phyloP scores from a whole-genome alignment of 163 green algal species.

The Volvox carteri region DNA sequence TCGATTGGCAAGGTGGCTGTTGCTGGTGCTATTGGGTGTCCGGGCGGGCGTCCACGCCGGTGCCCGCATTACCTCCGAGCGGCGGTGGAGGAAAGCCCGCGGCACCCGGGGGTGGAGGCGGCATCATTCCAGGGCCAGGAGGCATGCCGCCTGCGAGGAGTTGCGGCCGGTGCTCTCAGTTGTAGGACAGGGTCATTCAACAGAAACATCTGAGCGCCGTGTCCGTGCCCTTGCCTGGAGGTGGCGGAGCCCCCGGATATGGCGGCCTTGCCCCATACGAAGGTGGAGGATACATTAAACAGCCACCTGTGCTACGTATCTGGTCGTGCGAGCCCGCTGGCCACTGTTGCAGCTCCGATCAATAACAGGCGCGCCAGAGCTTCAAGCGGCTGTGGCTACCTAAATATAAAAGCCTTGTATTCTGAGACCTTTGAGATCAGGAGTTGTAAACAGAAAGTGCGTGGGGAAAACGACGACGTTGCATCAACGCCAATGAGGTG shows the following conservation, averaged over 20 bases:
- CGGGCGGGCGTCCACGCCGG: background rate
- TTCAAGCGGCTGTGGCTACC: background rate
- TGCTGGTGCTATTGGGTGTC: background rate
- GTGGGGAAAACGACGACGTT: background rate
- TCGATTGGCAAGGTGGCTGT: too few species aligned
- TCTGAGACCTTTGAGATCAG: background rate
- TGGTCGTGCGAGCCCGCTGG: background rate
- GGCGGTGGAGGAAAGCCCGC: constrained; percentile 17
- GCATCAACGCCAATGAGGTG: constrained; percentile 12
- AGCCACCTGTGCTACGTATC: constrained; percentile 11
- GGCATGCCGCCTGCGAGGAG: constrained; percentile 29
- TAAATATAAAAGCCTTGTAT: background rate
- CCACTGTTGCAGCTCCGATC: constrained; percentile 35
- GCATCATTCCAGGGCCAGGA: constrained; percentile 35
- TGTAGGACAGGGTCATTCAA: background rate
- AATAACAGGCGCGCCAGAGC: constrained; percentile 13
- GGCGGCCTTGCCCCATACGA: constrained; percentile 39
- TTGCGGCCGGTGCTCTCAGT: background rate
- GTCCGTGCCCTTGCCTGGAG: constrained; percentile 5
- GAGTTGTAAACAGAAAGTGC: background rate
- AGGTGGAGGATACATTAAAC: constrained; percentile 26
- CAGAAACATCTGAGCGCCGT: background rate
- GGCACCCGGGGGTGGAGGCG: background rate
- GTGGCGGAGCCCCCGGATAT: constrained; percentile 33
- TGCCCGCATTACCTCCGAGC: background rate